These are phyloP conservation scores for Ascosphaera acerosa DNA, from an alignment of 2,329 filamentous ascomycete species.

Conservation along the genomic window DNA sequence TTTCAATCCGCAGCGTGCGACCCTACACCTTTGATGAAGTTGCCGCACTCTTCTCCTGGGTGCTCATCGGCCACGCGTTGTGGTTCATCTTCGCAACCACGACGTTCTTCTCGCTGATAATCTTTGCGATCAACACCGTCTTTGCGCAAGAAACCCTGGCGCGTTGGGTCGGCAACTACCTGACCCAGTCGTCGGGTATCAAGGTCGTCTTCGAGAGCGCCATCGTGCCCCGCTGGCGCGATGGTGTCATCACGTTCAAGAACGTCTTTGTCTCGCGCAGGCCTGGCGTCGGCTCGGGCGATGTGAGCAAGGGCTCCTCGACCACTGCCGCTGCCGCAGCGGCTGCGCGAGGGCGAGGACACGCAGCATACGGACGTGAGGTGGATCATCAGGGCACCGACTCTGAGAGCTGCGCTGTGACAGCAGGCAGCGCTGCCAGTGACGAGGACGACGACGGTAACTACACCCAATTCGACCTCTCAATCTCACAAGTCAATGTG, in stretches of 20 bases:
- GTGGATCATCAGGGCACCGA: too few relatives aligned
- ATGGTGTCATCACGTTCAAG: slow-evolving; percentile 85
- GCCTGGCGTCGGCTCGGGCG: slow-evolving; percentile 55
- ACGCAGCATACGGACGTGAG: slow-evolving; percentile 25
- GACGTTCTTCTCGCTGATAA: slow-evolving; percentile 81
- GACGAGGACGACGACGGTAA: slow-evolving; percentile 61
- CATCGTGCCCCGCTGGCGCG: slow-evolving; percentile 86
- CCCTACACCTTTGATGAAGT: slow-evolving; percentile 95
- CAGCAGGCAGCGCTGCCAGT: slow-evolving; percentile 13
- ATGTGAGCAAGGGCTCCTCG: slow-evolving; percentile 81
- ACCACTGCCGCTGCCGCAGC: slow-evolving; percentile 62
- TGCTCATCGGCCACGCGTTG: slow-evolving; percentile 72
- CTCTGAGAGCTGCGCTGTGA: too few relatives aligned
- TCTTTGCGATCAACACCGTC: slow-evolving; percentile 82
- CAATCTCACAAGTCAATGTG: slow-evolving; percentile 84
- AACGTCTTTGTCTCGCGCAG: slow-evolving; percentile 89
- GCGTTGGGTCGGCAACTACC: slow-evolving; percentile 79
- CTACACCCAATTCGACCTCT: slow-evolving; percentile 92
- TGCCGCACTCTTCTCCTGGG: slow-evolving; percentile 85
- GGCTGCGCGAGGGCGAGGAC: slow-evolving; percentile 31
- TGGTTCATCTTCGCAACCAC: slow-evolving; percentile 96
- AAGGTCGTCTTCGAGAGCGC: slow-evolving; percentile 94
- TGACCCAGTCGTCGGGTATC: slow-evolving; percentile 78
- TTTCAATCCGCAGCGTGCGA: slow-evolving; percentile 75
- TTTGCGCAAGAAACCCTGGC: slow-evolving; percentile 93